Base-by-base conservation (phyloP, 2,329 filamentous ascomycete species). In the Talaromyces sp. region DNA sequence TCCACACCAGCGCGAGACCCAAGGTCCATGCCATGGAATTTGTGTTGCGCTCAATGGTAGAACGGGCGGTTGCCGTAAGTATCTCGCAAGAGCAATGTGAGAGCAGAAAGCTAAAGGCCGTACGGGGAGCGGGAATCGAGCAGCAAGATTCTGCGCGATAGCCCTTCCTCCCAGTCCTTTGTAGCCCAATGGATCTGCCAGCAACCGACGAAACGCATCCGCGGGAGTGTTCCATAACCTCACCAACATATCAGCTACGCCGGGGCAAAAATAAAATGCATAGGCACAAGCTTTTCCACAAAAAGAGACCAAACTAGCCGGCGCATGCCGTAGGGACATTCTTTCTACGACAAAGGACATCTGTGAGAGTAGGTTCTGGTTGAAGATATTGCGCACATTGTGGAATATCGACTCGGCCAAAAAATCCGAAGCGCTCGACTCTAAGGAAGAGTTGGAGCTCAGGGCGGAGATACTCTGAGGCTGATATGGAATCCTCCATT, bases 271-370 rank as follows among this genome's bases (percentile, higher is more conserved):
- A 77, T 93, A 95, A 76, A 96, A 96, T 33, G 91, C 92, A 75
- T 96, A 96, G 1, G 93, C 92, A 71, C 90, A 93, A 3, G 92
- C 91, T 76, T 95, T 96, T 64, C 91, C 93, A 60, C 91, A 92
- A 73, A 96, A 96, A 33, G 89, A 89, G 63, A 96, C 90, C 63
- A 92, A 75, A 68, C 86, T 89, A 44, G 86, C 85, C 42, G 86
- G 84, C 9, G 86, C 86, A 70, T 92, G 89, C 56, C 91, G 86
- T 69, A 91, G 80, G 16, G 91, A 92, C 87, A 96, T 89, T 72
- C 92, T 93, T 61, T 95, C 91, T 6, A 96, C 88, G n/a, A 92
- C 89, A 66, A 95, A 89, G 1, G 85, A 83, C 86, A 96, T 90
- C 71, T 96, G 93, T 42, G 88, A 86, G 46, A 92, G 83, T 35